phyloP scores from a whole-genome alignment of 2,329 filamentous ascomycete genomes.

The Cercospora nicotianae region DNA sequence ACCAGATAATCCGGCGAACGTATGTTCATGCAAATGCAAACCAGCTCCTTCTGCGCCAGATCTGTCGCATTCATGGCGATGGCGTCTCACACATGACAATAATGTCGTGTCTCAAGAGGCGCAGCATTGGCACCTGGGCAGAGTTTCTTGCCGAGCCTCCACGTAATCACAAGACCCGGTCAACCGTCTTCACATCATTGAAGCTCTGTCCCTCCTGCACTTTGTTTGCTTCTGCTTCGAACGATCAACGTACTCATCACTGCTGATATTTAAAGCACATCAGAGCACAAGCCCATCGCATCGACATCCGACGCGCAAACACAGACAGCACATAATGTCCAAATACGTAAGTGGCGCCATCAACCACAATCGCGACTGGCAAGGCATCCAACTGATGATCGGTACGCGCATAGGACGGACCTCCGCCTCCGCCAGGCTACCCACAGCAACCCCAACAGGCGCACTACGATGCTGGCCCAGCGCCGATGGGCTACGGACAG shows the following conservation, averaged over 20 bases:
- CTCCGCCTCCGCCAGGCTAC: slow-evolving; percentile 31
- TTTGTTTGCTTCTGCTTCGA: slow-evolving; percentile 1
- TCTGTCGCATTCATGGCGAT: background rate
- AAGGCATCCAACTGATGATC: background rate
- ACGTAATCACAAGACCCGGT: slow-evolving; percentile 6
- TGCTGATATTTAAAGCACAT: background rate
- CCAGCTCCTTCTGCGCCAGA: background rate
- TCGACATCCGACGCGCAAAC: background rate
- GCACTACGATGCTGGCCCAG: slow-evolving; percentile 27
- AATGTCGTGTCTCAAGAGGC: slow-evolving; percentile 1
- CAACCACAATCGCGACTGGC: background rate
- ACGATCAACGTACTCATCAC: background rate
- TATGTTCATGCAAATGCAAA: background rate
- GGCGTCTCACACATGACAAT: background rate
- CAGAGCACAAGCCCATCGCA: background rate
- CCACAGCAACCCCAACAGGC: slow-evolving; percentile 28
- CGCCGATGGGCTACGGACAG: slow-evolving; percentile 15
- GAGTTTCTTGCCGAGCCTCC: slow-evolving; percentile 2
- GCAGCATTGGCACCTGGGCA: slow-evolving; percentile 6
- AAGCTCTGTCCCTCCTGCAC: slow-evolving; percentile 3
- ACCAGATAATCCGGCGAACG: background rate
- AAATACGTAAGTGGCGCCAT: slow-evolving; percentile 13
- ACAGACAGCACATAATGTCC: background rate
- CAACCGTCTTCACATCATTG: slow-evolving; percentile 1
- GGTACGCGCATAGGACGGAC: slow-evolving; percentile 18